Conservation (phyloP, 768 basidiomycete genomes). For the Suillus cothurnatus region DNA sequence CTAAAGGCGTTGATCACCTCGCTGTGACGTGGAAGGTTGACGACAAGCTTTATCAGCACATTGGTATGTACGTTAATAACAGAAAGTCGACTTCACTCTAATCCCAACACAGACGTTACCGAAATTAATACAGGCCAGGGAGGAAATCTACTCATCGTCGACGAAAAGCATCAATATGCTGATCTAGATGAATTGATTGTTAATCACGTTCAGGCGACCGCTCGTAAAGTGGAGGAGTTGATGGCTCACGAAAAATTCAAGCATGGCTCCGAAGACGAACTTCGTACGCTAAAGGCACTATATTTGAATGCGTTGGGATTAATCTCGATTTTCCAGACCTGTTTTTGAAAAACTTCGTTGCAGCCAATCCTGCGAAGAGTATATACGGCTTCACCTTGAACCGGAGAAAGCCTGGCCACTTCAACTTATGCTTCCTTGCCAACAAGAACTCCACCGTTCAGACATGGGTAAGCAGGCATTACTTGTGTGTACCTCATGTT, state of each 20-base stretch:
- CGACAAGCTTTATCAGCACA: conserved; percentile 93
- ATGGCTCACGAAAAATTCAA: conserved; percentile 97
- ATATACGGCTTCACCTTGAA: conserved; percentile 96
- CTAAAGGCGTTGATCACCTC: conserved; percentile 89
- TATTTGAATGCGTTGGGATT: neutral
- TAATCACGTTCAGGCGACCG: conserved; percentile 94
- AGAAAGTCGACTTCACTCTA: conserved; percentile 9
- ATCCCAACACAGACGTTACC: conserved; percentile 61
- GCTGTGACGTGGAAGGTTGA: conserved; percentile 99
- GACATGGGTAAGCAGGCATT: conserved; percentile 67
- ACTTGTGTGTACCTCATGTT: neutral
- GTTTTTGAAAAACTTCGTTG: conserved; percentile 86
- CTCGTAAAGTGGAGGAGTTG: conserved; percentile 89
- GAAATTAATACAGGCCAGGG: conserved; percentile 78
- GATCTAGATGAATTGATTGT: conserved; percentile 98
- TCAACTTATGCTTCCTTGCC: conserved; percentile 90
- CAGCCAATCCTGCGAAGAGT: conserved; percentile 91
- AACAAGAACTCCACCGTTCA: conserved; percentile 90
- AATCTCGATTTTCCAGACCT: conserved; percentile 53
- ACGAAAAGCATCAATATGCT: conserved; percentile 78
- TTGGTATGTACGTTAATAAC: conserved; percentile 57
- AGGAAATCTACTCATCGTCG: conserved; percentile 70
- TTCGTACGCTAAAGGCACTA: conserved; percentile 63
- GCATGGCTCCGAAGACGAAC: conserved; percentile 81
- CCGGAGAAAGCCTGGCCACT: conserved; percentile 87